Evolutionary conservation across 2,329 filamentous ascomycete species (phyloP), one percentile per base, ranked within the genome.

Genomic region (Colletotrichum tamarilloi): DNA sequence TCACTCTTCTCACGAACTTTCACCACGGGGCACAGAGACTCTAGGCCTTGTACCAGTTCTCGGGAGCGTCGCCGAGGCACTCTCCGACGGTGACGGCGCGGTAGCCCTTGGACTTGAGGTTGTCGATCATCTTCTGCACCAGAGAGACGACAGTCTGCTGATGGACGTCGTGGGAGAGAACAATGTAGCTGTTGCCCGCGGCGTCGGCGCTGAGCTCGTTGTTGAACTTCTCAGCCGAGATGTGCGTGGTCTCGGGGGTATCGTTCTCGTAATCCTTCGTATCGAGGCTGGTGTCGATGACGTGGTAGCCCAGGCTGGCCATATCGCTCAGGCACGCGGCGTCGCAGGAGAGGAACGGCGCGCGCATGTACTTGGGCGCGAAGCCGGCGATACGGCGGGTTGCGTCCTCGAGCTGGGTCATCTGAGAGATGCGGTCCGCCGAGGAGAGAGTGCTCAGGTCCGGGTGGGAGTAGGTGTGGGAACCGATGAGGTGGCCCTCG

Each of bases 251-350:
- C 55, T 85, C 80, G 2, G 88, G 84, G 9, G 81, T 81, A 69
- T 86, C 83, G 76, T 90, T 86, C 76, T 88, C 82, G 77, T 89
- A 91, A 80, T 92, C 90, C 74, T 90, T 87, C 19, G 90, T 92
- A 78, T 92, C 90, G 14, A 91, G 80, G 77, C 90, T 87, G 76
- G 87, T 88, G 77, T 87, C 88, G 72, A 87, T 83, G 74, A 90
- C 79, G 77, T 91, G 88, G 79, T 91, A 91, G 53, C 86, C 87
- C 32, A 90, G 78, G 28, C 76, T 75, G 28, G 53, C 30, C 22
- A 76, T 35, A 65, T 76, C 74, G 49, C 46, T 32, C 28, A 49
- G 22, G 66, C 74, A 76, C 3, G 75, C 77, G 7, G 69, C 77
- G 9, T 73, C 72, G 78, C 86, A 87, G 67, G 84, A 84, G 4